phyloP scores from a whole-genome alignment of 2,329 filamentous ascomycete genomes.

The Nothopassalora personata region DNA sequence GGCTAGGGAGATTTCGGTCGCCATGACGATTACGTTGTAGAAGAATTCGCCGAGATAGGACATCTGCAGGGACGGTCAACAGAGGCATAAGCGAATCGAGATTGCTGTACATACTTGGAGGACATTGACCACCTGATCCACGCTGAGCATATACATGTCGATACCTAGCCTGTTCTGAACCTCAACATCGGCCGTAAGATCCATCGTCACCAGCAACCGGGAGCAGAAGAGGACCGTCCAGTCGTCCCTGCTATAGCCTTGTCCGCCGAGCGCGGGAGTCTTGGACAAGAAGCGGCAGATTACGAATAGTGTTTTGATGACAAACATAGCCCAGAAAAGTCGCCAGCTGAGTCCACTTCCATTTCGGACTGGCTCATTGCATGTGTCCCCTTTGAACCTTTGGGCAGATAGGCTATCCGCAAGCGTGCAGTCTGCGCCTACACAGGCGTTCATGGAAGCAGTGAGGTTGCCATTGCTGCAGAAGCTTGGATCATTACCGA shows the following conservation, averaged over 20 bases:
- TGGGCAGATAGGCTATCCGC: not conserved
- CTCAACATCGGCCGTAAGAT: conserved; percentile 6
- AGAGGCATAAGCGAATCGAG: not conserved
- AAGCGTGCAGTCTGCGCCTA: not conserved
- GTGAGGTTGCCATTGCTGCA: not conserved
- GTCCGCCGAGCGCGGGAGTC: not conserved
- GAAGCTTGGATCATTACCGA: not conserved
- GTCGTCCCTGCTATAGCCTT: conserved; percentile 7
- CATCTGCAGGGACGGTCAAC: conserved; percentile 1
- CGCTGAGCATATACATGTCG: conserved; percentile 4
- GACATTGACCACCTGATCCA: not conserved
- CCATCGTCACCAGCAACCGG: conserved; percentile 1
- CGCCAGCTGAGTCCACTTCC: conserved; percentile 2
- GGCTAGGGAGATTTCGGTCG: conserved; percentile 7
- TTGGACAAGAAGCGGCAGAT: conserved; percentile 5
- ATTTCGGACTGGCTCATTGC: conserved; percentile 3
- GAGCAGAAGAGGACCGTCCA: conserved; percentile 5
- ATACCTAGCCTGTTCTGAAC: conserved; percentile 6
- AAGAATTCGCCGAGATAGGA: conserved; percentile 8
- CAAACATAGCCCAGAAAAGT: conserved; percentile 7
- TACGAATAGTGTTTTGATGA: conserved; percentile 1
- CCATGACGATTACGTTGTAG: conserved; percentile 10
- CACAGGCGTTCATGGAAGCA: not conserved
- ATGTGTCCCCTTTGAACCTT: conserved; percentile 4
- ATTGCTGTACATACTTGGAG: not conserved